phyloP scores from a whole-genome alignment of 139 green algal species.

The Zygnema circumcarinatum region DNA sequence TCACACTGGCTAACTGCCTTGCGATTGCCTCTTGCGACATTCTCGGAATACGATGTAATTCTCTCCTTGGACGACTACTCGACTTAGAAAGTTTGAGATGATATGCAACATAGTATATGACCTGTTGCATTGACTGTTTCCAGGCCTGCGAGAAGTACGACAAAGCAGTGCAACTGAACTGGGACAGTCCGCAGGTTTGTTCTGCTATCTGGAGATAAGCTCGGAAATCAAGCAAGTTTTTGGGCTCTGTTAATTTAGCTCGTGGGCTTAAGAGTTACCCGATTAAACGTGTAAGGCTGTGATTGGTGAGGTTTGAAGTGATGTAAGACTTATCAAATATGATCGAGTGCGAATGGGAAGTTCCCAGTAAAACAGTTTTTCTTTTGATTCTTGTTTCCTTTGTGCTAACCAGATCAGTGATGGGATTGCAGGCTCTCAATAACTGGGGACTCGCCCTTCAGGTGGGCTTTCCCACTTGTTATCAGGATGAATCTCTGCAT shows the following conservation, averaged over 20 bases:
- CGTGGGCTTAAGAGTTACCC: too few species aligned
- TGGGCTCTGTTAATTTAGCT: too few species aligned
- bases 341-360: too few species aligned
- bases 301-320: too few species aligned
- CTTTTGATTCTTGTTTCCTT: too few species aligned
- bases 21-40: not conserved
- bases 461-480: conserved; percentile 1
- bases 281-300: too few species aligned
- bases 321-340: too few species aligned
- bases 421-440: conserved; percentile 48
- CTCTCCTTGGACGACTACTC: too few species aligned
- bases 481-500: too few species aligned
- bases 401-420: not conserved
- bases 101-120: not conserved
- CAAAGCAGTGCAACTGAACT: conserved; percentile 52
- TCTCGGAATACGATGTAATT: not conserved
- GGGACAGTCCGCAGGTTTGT: conserved; percentile 54
- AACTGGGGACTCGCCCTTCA: conserved; percentile 59
- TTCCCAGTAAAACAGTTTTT: too few species aligned
- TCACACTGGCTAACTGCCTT: not conserved
- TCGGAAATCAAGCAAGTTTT: not conserved
- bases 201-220: not conserved
- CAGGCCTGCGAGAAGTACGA: conserved; percentile 64
- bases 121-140: not conserved
- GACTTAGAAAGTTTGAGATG: too few species aligned